These are phyloP conservation scores for Withania somnifera DNA, from an alignment of 305 asterid genomes.

Conservation along the genomic window DNA sequence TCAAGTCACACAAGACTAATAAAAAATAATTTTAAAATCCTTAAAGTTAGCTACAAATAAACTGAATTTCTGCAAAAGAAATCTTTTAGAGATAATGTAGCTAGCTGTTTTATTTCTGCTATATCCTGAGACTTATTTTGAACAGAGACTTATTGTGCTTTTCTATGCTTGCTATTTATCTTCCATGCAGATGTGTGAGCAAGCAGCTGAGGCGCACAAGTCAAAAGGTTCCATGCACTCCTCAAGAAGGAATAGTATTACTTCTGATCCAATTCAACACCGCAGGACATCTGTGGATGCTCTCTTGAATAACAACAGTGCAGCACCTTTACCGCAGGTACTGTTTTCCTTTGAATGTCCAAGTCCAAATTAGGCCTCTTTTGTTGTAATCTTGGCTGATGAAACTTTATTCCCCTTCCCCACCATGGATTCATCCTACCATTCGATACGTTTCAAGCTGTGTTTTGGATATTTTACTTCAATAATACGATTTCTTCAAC, in stretches of 20 bases:
- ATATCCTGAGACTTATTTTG: too few relatives aligned
- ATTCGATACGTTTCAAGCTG: neutral
- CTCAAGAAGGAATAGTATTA: constrained; percentile 58
- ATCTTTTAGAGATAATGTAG: too few relatives aligned
- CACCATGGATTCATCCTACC: neutral
- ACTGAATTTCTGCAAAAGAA: too few relatives aligned
- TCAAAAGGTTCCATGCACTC: constrained; percentile 76
- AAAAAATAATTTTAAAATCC: too few relatives aligned
- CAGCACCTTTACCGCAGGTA: constrained; percentile 56
- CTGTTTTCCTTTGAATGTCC: neutral
- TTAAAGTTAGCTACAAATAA: too few relatives aligned
- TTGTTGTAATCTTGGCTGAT: neutral
- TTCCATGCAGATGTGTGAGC: constrained; percentile 76
- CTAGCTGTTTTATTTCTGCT: too few relatives aligned
- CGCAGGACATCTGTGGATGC: constrained; percentile 89
- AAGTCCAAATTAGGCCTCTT: neutral
- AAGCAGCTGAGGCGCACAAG: constrained; percentile 96
- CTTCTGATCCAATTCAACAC: constrained; percentile 53
- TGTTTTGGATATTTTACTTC: neutral
- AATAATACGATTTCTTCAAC: neutral
- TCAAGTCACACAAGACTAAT: too few relatives aligned
- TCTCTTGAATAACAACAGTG: constrained; percentile 46
- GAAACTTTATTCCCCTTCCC: neutral
- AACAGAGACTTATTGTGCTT: neutral
- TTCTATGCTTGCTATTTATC: constrained; percentile 8